phyloP scores from a whole-genome alignment of 495 filamentous ascomycete genomes.

The Tuber magnatum region DNA sequence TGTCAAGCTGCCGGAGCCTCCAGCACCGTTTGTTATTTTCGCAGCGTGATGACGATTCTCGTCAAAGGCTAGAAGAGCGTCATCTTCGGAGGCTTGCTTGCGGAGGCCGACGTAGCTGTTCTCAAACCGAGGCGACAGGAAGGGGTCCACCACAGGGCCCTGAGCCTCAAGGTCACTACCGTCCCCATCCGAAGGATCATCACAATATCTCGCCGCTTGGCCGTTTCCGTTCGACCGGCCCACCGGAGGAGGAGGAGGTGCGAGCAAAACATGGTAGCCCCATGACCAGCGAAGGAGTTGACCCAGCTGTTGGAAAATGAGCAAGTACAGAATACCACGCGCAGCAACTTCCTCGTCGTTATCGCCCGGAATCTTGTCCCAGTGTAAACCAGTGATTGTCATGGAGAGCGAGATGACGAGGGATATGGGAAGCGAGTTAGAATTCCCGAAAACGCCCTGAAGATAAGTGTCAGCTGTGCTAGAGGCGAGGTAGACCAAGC shows the following conservation, averaged over 20 bases:
- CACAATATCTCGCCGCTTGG: slow-evolving; percentile 50
- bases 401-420: slow-evolving; percentile 88
- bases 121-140: slow-evolving; percentile 37
- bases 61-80: slow-evolving; percentile 15
- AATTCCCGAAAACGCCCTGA: slow-evolving; percentile 80
- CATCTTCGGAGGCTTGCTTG: slow-evolving; percentile 21
- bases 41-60: slow-evolving; percentile 22
- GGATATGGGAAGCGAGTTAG: slow-evolving; percentile 94
- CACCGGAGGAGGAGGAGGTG: slow-evolving; percentile 60
- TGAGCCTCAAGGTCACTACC: slow-evolving; percentile 39
- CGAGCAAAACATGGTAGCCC: slow-evolving; percentile 89
- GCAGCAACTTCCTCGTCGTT: slow-evolving; percentile 93
- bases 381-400: slow-evolving; percentile 84
- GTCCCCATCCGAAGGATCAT: slow-evolving; percentile 49
- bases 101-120: slow-evolving; percentile 39
- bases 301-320: slow-evolving; percentile 96
- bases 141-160: slow-evolving; percentile 36
- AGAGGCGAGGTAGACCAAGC: neutral
- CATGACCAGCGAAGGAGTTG: slow-evolving; percentile 96
- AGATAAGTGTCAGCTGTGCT: slow-evolving; percentile 30
- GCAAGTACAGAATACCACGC: slow-evolving; percentile 84
- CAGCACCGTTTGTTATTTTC: slow-evolving; percentile 26
- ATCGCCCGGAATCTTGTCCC: slow-evolving; percentile 81
- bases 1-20: slow-evolving; percentile 34
- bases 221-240: slow-evolving; percentile 59